These are phyloP conservation scores for Colletotrichum camelliae DNA, from an alignment of 2,329 filamentous ascomycete species.

Conservation along the genomic window DNA sequence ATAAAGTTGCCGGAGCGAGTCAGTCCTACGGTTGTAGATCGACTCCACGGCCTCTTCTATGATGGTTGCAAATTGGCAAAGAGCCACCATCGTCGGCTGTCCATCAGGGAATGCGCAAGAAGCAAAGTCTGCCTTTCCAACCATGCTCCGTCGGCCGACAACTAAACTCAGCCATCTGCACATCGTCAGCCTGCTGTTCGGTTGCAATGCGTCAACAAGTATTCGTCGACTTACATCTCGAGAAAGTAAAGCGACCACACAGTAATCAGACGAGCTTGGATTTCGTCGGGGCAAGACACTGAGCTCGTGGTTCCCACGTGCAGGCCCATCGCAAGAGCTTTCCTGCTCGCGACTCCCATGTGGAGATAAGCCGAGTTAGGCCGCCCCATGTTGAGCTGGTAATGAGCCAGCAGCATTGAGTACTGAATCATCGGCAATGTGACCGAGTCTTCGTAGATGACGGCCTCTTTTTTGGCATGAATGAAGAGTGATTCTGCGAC, in stretches of 20 bases:
- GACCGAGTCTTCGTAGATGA: slow-evolving; percentile 32
- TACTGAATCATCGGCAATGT: slow-evolving; percentile 35
- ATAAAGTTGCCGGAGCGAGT: slow-evolving; percentile 30
- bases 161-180: slow-evolving; percentile 13
- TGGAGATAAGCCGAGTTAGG: slow-evolving; percentile 33
- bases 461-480: slow-evolving; percentile 29
- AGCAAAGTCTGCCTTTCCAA: slow-evolving; percentile 8
- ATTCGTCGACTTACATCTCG: slow-evolving; percentile 23
- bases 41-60: slow-evolving; percentile 10
- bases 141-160: slow-evolving; percentile 6
- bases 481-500: slow-evolving; percentile 28
- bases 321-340: slow-evolving; percentile 32
- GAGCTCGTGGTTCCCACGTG: slow-evolving; percentile 27
- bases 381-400: slow-evolving; percentile 32
- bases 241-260: slow-evolving; percentile 34
- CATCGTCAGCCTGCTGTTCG: neutral
- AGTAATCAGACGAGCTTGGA: slow-evolving; percentile 28
- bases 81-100: slow-evolving; percentile 8
- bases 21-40: slow-evolving; percentile 30
- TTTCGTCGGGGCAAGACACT: slow-evolving; percentile 20
- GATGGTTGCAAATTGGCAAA: slow-evolving; percentile 11
- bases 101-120: slow-evolving; percentile 4
- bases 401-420: slow-evolving; percentile 29
- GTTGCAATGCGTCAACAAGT: neutral
- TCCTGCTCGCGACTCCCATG: slow-evolving; percentile 30